A percentile compares a stretch with the other conserved stretches of the same genome.
Conservation (phyloP, 2,329 filamentous ascomycete genomes). For the Zasmidium angulare region DNA sequence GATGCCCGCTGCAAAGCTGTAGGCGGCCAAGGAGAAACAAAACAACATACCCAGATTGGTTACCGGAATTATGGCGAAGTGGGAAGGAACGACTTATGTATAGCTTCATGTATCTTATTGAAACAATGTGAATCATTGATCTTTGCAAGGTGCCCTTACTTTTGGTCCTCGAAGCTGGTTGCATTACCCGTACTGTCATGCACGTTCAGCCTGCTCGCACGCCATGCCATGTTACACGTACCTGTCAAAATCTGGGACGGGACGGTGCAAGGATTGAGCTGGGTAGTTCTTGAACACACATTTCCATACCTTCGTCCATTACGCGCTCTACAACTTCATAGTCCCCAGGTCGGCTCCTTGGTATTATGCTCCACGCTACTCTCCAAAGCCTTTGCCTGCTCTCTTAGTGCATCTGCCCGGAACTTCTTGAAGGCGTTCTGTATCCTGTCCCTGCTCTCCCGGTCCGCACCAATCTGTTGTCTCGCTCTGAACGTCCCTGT, state of each 20-base stretch:
- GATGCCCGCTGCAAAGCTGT: slow-evolving; percentile 53
- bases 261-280: not conserved
- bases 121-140: not conserved
- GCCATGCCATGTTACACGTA: not conserved
- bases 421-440: slow-evolving; percentile 64
- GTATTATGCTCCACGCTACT: slow-evolving; percentile 13
- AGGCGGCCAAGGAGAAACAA: slow-evolving; percentile 1
- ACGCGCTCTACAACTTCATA: not conserved
- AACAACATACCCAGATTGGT: not conserved
- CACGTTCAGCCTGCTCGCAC: not conserved
- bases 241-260: not conserved
- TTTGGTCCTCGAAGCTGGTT: too few relatives aligned
- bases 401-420: slow-evolving; percentile 61
- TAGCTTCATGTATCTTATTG: not conserved
- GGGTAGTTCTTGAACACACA: not conserved
- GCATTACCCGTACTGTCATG: too few relatives aligned
- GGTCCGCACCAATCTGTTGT: slow-evolving; percentile 54
- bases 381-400: slow-evolving; percentile 59
- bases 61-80: not conserved
- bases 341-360: not conserved
- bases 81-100: not conserved
- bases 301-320: not conserved
- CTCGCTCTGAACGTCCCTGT: slow-evolving; percentile 57
- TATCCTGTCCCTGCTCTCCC: slow-evolving; percentile 56
- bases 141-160: not conserved